Evolutionary conservation across 2,329 filamentous ascomycete genomes (phyloP).

Genomic region (Xylaria sp.): DNA sequence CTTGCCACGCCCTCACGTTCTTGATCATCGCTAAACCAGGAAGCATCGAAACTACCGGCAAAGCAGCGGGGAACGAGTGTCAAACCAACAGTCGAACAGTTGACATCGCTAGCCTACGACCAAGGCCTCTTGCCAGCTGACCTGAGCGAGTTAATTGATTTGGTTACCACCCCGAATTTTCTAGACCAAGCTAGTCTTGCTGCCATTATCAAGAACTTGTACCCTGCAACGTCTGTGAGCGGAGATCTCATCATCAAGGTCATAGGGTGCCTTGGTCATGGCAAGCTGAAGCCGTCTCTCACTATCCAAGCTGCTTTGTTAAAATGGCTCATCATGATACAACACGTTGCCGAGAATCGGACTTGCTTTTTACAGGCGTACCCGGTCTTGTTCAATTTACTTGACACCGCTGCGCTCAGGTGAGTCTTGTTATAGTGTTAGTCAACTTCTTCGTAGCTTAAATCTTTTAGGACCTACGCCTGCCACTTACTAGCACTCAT

Average conservation of each 20-base stretch:
- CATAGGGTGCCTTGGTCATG: slow-evolving; percentile 79
- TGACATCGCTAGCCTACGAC: slow-evolving; percentile 72
- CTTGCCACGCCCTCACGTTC: background rate
- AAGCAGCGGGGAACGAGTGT: slow-evolving; percentile 73
- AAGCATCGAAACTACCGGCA: slow-evolving; percentile 69
- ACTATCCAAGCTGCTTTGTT: slow-evolving; percentile 76
- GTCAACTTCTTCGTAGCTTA: slow-evolving; percentile 31
- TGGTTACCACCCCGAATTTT: slow-evolving; percentile 72
- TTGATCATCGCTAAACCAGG: slow-evolving; percentile 9
- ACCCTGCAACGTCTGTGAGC: slow-evolving; percentile 74
- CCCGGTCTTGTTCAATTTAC: slow-evolving; percentile 79
- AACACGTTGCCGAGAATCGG: slow-evolving; percentile 74
- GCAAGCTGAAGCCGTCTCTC: slow-evolving; percentile 77
- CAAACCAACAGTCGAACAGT: slow-evolving; percentile 70
- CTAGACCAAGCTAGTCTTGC: slow-evolving; percentile 81
- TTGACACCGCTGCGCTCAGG: slow-evolving; percentile 82
- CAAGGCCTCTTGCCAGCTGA: slow-evolving; percentile 70
- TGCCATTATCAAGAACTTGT: slow-evolving; percentile 76
- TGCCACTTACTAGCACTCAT: slow-evolving; percentile 83
- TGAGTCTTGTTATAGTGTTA: slow-evolving; percentile 48
- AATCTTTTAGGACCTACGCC: slow-evolving; percentile 60
- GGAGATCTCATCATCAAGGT: slow-evolving; percentile 70
- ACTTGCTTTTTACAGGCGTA: slow-evolving; percentile 75
- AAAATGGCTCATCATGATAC: slow-evolving; percentile 81
- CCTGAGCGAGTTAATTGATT: slow-evolving; percentile 70